Evolutionary conservation across 805 yeast species (phyloP), one percentile per base, ranked within the genome.

Genomic region (Candida germanica): DNA sequence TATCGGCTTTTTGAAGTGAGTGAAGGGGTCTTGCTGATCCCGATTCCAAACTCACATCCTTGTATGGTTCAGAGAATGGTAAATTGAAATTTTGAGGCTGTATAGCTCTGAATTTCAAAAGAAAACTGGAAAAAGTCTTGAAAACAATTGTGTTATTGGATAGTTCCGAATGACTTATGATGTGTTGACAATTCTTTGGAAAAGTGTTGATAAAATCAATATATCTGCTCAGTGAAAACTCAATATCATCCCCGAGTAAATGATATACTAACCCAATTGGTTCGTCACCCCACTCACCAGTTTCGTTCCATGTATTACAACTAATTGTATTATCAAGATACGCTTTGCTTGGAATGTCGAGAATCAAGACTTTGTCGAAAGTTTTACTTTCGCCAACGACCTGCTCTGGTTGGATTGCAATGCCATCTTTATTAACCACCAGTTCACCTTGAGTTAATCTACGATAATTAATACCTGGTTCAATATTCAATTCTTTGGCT

Each of bases 401-500:
- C 50, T 87, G 83, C 1, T 75, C 74, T 0, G 96, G 84, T 2
- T 58, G 50, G 0, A 93, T 65, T 0, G 68, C 51, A 1, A 65
- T 69, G 1, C 95, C 95, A 42, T 77, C 61, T 1, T 66, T 75
- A 29, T 82, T 61, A 0, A 71, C 62, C 3, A 89, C 79, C 1
- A 75, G 29, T 22, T 69, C 49, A 2, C 93, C 93, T 5, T 64
- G 63, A 8, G 89, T 71, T 32, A 93, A 67, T 14, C 66, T 53
- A 10, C 79, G 75, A 56, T 65, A 87, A 16, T 71, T 51, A 6
- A 71, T 64, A 0, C 93, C 88, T 3, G 75, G 74, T 20, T 82
- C 81, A 6, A 91, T 75, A 0, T 89, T 88, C 14, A 88, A 59
- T 29, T 64, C 75, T 15, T 58, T 63, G 1, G 98, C 97, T 49